Conservation (phyloP, 2,329 filamentous ascomycete genomes). For the Penicillium sp. region DNA sequence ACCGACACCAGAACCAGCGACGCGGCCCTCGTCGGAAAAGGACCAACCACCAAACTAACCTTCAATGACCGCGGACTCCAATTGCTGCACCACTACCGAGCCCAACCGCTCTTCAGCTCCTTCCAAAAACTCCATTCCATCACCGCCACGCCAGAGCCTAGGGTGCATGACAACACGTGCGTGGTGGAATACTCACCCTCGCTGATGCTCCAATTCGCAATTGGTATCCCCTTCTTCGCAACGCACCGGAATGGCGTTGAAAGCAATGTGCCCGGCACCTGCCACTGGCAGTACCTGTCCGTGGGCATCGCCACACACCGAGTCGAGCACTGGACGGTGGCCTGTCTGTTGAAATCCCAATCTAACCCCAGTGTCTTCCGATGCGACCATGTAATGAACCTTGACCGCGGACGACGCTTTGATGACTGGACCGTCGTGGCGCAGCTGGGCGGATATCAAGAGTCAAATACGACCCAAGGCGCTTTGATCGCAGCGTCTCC, state of each 20-base stretch:
- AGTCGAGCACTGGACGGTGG: constrained; percentile 40
- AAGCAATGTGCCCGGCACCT: constrained; percentile 24
- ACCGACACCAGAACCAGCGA: constrained; percentile 7
- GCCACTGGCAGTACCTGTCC: constrained; percentile 47
- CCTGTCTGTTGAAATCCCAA: constrained; percentile 44
- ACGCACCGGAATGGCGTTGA: constrained; percentile 34
- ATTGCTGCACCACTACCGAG: constrained; percentile 41
- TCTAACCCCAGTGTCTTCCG: constrained; percentile 29
- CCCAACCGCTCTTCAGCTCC: constrained; percentile 39
- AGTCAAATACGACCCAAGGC: constrained; percentile 42
- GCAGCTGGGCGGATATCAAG: constrained; percentile 41
- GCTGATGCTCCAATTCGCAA: constrained; percentile 39
- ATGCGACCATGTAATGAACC: constrained; percentile 42
- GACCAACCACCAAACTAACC: constrained; percentile 35
- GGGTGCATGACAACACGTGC: constrained; percentile 29
- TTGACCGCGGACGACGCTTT: constrained; percentile 47
- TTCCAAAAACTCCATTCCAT: constrained; percentile 36
- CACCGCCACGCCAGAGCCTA: constrained; percentile 12
- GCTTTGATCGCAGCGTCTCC: constrained; percentile 44
- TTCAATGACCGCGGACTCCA: constrained; percentile 45
- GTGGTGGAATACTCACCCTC: constrained; percentile 31
- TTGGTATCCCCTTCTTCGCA: constrained; percentile 47
- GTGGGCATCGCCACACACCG: constrained; percentile 44
- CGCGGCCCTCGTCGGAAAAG: constrained; percentile 13
- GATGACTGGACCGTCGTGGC: constrained; percentile 42